A percentile compares a stretch with the other conserved stretches of the same genome.
Conservation (phyloP, 2,329 filamentous ascomycete genomes). For the Fusarium sambucinum region DNA sequence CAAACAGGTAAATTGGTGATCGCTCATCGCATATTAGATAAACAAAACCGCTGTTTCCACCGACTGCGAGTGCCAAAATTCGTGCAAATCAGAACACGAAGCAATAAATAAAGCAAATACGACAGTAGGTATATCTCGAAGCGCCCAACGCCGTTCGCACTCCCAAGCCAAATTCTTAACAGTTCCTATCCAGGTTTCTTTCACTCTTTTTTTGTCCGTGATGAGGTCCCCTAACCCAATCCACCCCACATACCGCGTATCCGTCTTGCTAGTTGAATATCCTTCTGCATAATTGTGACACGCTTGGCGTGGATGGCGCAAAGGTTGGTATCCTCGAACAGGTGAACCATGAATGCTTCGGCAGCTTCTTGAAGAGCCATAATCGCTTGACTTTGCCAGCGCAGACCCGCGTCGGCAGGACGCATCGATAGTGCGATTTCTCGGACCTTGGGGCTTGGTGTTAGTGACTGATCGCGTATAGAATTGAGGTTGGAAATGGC, state of each 20-base stretch:
- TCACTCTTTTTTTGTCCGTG: neutral
- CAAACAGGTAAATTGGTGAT: conserved; percentile 14
- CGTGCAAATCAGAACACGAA: conserved; percentile 6
- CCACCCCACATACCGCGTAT: conserved; percentile 85
- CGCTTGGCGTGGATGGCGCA: conserved; percentile 97
- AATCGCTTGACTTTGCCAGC: conserved; percentile 97
- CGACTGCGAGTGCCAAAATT: conserved; percentile 1
- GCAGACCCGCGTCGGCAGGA: conserved; percentile 75
- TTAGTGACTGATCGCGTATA: conserved; percentile 33
- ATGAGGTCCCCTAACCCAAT: conserved; percentile 59
- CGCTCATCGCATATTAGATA: conserved; percentile 22
- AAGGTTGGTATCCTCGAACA: conserved; percentile 88
- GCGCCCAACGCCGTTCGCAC: conserved; percentile 37
- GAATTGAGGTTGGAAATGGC: conserved; percentile 27
- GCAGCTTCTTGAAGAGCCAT: conserved; percentile 92
- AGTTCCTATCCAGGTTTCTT: conserved; percentile 8
- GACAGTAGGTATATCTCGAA: conserved; percentile 44
- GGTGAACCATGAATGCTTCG: conserved; percentile 94
- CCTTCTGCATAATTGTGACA: conserved; percentile 98
- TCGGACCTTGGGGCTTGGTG: conserved; percentile 55
- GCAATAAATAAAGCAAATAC: conserved; percentile 28
- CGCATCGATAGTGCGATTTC: conserved; percentile 78
- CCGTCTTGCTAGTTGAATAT: conserved; percentile 89
- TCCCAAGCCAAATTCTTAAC: conserved; percentile 28
- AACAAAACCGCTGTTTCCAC: neutral